A percentile compares a stretch with the other conserved stretches of the same genome.
Conservation (phyloP, 2,329 filamentous ascomycete genomes). For the Paracoccidioides lutzii region DNA sequence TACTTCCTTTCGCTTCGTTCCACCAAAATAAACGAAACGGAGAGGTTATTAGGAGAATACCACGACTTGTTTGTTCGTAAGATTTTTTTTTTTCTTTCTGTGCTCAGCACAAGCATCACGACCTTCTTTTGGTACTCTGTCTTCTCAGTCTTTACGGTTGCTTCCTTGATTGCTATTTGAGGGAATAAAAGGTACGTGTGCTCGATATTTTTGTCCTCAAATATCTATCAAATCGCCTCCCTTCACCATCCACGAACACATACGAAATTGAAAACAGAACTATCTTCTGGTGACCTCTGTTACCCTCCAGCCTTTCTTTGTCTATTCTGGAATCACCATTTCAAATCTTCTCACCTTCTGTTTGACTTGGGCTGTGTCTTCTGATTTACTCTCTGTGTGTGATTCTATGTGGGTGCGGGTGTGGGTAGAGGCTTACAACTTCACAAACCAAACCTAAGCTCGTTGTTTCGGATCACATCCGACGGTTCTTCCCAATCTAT, state of each 20-base stretch:
- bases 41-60: not conserved
- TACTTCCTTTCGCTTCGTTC: not conserved
- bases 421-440: too few relatives aligned
- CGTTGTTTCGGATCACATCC: not conserved
- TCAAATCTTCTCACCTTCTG: not conserved
- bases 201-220: not conserved
- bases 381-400: too few relatives aligned
- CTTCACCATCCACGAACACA: not conserved
- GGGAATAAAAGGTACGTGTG: not conserved
- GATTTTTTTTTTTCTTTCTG: not conserved
- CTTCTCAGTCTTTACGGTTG: slow-evolving; percentile 1
- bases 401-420: too few relatives aligned
- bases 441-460: not conserved
- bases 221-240: not conserved
- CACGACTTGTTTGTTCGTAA: not conserved
- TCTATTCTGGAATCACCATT: not conserved
- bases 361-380: not conserved
- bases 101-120: not conserved
- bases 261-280: not conserved
- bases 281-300: not conserved
- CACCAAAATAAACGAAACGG: not conserved
- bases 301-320: not conserved
- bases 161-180: not conserved
- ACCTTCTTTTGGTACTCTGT: not conserved
- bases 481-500: not conserved